Evolutionary conservation across 805 yeast species (phyloP).

Genomic region (Barnettozyma wickerhamii): DNA sequence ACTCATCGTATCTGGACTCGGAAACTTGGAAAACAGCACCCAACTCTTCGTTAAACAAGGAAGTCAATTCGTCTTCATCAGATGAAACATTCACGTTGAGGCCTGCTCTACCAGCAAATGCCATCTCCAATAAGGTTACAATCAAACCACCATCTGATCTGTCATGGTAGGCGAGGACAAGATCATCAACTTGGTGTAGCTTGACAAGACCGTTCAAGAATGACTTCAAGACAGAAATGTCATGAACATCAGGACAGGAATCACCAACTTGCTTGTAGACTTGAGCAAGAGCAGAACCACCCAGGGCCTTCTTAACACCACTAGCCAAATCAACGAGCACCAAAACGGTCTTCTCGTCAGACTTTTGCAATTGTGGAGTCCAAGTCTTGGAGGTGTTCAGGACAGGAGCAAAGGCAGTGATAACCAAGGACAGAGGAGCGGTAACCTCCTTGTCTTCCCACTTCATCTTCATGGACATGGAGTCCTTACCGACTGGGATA

Average conservation of each 20-base stretch:
- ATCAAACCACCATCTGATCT: slow-evolving; percentile 95
- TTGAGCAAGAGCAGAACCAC: slow-evolving; percentile 95
- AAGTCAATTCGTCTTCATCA: slow-evolving; percentile 40
- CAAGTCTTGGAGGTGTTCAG: slow-evolving; percentile 82
- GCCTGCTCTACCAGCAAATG: slow-evolving; percentile 93
- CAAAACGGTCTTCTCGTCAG: slow-evolving; percentile 51
- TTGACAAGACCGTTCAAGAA: slow-evolving; percentile 65
- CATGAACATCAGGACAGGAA: slow-evolving; percentile 77
- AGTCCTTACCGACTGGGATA: slow-evolving; percentile 98
- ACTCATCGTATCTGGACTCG: slow-evolving; percentile 46
- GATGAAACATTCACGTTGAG: slow-evolving; percentile 47
- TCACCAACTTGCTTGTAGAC: slow-evolving; percentile 87
- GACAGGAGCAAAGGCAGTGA: slow-evolving; percentile 92
- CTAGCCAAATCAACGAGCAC: slow-evolving; percentile 78
- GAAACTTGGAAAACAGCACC: slow-evolving; percentile 94
- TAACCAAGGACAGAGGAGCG: slow-evolving; percentile 88
- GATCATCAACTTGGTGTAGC: slow-evolving; percentile 56
- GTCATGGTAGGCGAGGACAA: slow-evolving; percentile 89
- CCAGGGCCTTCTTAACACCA: slow-evolving; percentile 53
- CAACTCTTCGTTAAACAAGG: slow-evolving; percentile 85
- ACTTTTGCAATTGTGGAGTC: slow-evolving; percentile 77
- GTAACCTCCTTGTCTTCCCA: slow-evolving; percentile 93
- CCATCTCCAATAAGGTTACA: slow-evolving; percentile 87
- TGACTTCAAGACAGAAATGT: slow-evolving; percentile 54
- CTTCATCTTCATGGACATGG: slow-evolving; percentile 99